Conservation (phyloP, 148 eudicot species). For the Oxyria digyna region DNA sequence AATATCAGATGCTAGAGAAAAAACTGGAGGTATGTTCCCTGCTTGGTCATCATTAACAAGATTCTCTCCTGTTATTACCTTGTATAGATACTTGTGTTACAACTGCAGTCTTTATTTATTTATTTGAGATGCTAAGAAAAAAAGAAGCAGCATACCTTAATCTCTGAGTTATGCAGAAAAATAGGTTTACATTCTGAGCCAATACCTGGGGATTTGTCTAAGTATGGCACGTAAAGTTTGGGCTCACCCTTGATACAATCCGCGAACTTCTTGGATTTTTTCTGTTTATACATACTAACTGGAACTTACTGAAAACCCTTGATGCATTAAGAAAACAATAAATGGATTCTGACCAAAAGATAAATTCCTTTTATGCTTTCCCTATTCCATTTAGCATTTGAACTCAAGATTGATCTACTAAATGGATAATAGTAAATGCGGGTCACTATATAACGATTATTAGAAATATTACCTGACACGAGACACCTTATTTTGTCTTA, state of each 20-base stretch:
- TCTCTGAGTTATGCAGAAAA: neutral
- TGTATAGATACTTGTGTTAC: neutral
- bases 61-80: slow-evolving; percentile 8
- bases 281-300: neutral
- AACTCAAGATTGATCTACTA: neutral
- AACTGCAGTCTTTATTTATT: neutral
- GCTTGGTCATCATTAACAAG: neutral
- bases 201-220: neutral
- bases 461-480: neutral
- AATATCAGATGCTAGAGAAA: slow-evolving; percentile 43
- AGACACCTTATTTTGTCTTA: neutral
- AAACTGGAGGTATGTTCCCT: slow-evolving; percentile 38
- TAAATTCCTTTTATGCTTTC: neutral
- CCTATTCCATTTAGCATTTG: neutral
- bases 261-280: neutral
- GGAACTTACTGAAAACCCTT: neutral
- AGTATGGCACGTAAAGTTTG: neutral
- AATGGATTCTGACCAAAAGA: neutral
- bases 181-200: neutral
- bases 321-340: neutral
- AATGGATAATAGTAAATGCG: neutral
- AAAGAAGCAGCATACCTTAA: neutral
- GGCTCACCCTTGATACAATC: neutral
- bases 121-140: neutral
- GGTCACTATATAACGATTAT: neutral